phyloP scores from a whole-genome alignment of 2,329 filamentous ascomycete species.

The Pseudogymnoascus sp. region DNA sequence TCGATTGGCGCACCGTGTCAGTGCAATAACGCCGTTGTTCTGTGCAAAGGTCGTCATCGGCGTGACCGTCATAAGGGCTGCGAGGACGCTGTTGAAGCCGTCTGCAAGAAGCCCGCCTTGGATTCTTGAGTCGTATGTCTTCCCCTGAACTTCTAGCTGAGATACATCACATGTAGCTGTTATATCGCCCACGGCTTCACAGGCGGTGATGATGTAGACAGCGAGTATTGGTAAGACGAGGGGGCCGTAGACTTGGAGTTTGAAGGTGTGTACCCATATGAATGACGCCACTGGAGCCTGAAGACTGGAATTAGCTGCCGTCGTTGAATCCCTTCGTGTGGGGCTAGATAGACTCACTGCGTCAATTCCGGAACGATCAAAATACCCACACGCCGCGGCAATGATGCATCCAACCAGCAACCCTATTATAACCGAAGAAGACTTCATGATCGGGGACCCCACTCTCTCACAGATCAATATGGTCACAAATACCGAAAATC shows the following conservation, averaged over 20 bases:
- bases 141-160: slow-evolving; percentile 62
- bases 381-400: slow-evolving; percentile 69
- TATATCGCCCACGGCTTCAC: slow-evolving; percentile 73
- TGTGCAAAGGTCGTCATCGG: slow-evolving; percentile 76
- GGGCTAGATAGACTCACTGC: slow-evolving; percentile 28
- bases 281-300: slow-evolving; percentile 59
- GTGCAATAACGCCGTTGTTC: slow-evolving; percentile 76
- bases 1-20: slow-evolving; percentile 74
- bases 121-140: slow-evolving; percentile 65
- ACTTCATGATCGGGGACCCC: slow-evolving; percentile 74
- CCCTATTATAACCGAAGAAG: slow-evolving; percentile 46
- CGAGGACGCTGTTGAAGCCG: slow-evolving; percentile 65
- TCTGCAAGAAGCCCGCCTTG: slow-evolving; percentile 74
- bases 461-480: slow-evolving; percentile 77
- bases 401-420: slow-evolving; percentile 71
- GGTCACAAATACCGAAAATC: slow-evolving; percentile 70
- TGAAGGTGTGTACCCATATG: slow-evolving; percentile 73
- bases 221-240: slow-evolving; percentile 64
- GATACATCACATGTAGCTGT: slow-evolving; percentile 77
- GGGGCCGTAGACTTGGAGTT: slow-evolving; percentile 61
- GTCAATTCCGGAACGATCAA: slow-evolving; percentile 63
- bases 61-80: slow-evolving; percentile 69
- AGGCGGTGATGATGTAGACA: slow-evolving; percentile 64
- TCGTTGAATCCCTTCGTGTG: background rate
- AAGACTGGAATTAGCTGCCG: background rate